Conservation (phyloP, 2,329 filamentous ascomycete genomes). For the Tolypocladium cylindrosporum region DNA sequence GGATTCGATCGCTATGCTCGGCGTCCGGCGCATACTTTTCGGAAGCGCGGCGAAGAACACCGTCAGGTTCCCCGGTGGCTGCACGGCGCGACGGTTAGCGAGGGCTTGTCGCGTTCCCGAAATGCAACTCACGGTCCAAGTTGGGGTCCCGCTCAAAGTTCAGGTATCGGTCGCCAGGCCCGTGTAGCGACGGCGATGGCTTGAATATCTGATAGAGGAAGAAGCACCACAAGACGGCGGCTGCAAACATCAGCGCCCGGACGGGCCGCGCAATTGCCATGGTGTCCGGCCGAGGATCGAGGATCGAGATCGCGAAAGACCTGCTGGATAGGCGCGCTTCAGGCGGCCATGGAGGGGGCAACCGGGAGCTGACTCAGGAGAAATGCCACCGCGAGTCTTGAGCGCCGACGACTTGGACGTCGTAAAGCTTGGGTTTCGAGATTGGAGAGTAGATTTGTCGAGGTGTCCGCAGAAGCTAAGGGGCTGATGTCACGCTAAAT, state of each 20-base stretch:
- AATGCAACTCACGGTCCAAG: conserved; percentile 59
- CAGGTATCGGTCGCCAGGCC: conserved; percentile 30
- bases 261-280: conserved; percentile 86
- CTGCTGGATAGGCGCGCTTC: not conserved
- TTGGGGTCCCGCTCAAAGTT: conserved; percentile 74
- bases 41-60: conserved; percentile 61
- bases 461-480: not conserved
- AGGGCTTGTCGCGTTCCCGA: conserved; percentile 1
- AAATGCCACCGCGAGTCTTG: not conserved
- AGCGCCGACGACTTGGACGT: not conserved
- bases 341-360: conserved; percentile 2
- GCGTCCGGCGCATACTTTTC: conserved; percentile 71
- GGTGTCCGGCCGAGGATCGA: conserved; percentile 16
- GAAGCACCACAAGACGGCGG: conserved; percentile 65
- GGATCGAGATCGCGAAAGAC: not conserved
- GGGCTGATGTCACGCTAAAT: not conserved
- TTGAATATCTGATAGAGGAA: conserved; percentile 68
- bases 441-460: not conserved
- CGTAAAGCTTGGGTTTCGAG: not conserved
- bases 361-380: not conserved
- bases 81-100: conserved; percentile 9
- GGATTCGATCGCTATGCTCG: conserved; percentile 71
- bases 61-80: conserved; percentile 80
- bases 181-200: conserved; percentile 36
- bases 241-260: conserved; percentile 64